A percentile compares a stretch with the other conserved stretches of the same genome.
Evolutionary conservation across 208 protist genomes (phyloP).

Genomic region (Leishmania martiniquensis): DNA sequence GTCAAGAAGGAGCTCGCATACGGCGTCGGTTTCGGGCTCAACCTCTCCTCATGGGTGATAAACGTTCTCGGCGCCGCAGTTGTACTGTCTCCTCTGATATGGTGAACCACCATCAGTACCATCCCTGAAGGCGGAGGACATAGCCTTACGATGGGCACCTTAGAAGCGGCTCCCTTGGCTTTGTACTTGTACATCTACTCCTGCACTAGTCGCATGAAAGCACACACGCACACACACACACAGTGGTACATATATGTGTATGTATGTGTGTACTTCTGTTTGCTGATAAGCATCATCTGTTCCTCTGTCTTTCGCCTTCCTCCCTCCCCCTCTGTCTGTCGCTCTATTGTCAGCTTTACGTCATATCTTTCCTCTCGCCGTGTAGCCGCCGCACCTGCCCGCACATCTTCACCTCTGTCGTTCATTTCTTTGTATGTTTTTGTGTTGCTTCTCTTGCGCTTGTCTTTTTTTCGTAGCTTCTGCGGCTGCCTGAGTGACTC

Average conservation of each 20-base stretch:
- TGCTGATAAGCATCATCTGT: background rate
- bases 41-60: slow-evolving; percentile 55
- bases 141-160: background rate
- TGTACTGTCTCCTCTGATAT: slow-evolving; percentile 18
- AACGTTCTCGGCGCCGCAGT: slow-evolving; percentile 33
- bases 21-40: slow-evolving; percentile 70
- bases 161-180: background rate
- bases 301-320: too few relatives aligned
- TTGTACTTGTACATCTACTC: background rate
- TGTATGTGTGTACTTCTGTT: background rate
- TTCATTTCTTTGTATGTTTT: too few relatives aligned
- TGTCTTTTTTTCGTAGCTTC: too few relatives aligned
- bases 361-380: background rate
- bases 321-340: too few relatives aligned
- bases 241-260: background rate
- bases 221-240: too few relatives aligned
- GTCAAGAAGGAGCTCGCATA: slow-evolving; percentile 25
- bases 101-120: slow-evolving; percentile 5
- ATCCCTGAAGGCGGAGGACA: background rate
- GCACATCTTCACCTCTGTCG: too few relatives aligned
- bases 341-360: too few relatives aligned
- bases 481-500: too few relatives aligned
- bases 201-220: too few relatives aligned
- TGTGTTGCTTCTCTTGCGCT: too few relatives aligned
- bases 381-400: too few relatives aligned